Base-by-base conservation (phyloP, 768 basidiomycete genomes). In the Amanita muscaria region DNA sequence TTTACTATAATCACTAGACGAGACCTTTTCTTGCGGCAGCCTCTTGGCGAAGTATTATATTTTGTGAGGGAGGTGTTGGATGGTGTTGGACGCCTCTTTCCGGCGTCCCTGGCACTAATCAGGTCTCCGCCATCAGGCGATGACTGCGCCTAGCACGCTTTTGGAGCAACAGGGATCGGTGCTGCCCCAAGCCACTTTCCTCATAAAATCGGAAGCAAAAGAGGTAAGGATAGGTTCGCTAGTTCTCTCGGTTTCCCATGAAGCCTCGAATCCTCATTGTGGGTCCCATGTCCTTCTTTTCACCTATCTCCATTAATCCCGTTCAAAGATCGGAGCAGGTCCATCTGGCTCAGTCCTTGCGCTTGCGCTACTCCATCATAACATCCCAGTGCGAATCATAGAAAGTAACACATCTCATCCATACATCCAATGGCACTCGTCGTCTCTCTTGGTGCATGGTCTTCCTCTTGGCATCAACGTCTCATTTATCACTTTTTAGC, bases 361-460 rank as follows among this genome's bases (percentile, higher is more conserved):
- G 3, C 59, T 72, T 2, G 51, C 61, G 4, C 66, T 75, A 19
- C 53, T 70, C 12, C 60, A 61, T 16, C 73, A 74, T 54, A 64
- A 67, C 4, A 56, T 77, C 14, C 63, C 70, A 8, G 67, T 78
- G 5, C 69, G 73, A 15, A 66, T 80, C 21, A 69, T 79, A 36
- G 70, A 78, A 46, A 73, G 72, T 49, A 65, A 64, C 40, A 51
- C 59, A 0, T 40, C 58, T 0, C 60, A 64, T 8, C 61, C 56
- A 11, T 50, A 64, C 12, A 67, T 67, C 2, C 64, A 68, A 46
- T 64, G 72, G 2, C 64, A 63, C 3, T 57, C 56, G 3, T 69
- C 60, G 3, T 50, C 74, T 21, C 67, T 65, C 63, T 69, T 68
- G 18, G 24, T 35, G 15, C n/a, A 4, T 22, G 3, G 7, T 18